phyloP scores from a whole-genome alignment of 1,284 basidiomycete species.

The Jaminaea rosea region DNA sequence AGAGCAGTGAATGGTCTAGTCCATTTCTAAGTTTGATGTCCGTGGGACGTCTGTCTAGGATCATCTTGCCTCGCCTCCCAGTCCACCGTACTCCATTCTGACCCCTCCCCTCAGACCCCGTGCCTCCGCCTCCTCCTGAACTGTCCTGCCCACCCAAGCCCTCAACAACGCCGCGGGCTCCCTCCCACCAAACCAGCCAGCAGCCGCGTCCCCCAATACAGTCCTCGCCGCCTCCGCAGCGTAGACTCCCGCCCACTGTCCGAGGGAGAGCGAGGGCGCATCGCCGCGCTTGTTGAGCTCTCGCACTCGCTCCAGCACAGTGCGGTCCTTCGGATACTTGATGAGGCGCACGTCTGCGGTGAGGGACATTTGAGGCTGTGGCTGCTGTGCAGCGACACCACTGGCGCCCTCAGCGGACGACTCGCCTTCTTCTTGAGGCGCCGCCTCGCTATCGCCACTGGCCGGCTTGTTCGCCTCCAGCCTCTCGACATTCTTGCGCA shows the following conservation, averaged over 20 bases:
- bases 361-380: conserved; percentile 15
- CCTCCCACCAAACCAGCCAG: background rate
- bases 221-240: background rate
- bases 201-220: background rate
- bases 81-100: background rate
- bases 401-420: conserved; percentile 13
- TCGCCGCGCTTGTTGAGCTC: conserved; percentile 26
- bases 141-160: background rate
- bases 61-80: background rate
- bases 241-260: background rate
- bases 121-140: background rate
- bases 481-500: too few species aligned
- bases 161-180: background rate
- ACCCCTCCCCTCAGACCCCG: background rate
- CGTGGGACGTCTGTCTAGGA: too few species aligned
- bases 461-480: background rate
- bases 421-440: background rate
- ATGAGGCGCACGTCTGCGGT: conserved; percentile 28
- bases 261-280: conserved; percentile 15
- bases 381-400: too few species aligned
- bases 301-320: conserved; percentile 27
- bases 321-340: conserved; percentile 29
- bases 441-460: background rate
- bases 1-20: too few species aligned
- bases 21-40: too few species aligned